These are phyloP conservation scores for Purshia tridentata DNA, from an alignment of 306 rosid genomes.

Conservation along the genomic window DNA sequence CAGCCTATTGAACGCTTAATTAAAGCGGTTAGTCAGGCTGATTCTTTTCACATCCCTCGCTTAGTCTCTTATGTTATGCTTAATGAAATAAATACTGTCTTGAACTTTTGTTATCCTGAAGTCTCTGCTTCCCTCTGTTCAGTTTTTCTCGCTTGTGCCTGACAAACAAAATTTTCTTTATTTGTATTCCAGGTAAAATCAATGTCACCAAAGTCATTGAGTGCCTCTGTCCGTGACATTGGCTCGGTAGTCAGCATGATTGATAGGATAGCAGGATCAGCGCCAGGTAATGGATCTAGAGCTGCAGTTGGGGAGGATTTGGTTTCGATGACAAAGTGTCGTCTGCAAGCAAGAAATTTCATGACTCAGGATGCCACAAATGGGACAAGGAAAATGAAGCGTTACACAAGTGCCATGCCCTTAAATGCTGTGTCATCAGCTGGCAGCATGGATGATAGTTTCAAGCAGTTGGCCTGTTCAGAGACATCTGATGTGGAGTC, in stretches of 20 bases:
- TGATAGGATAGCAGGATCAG: constrained; percentile 94
- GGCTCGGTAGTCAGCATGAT: constrained; percentile 84
- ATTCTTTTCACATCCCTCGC: constrained; percentile 18
- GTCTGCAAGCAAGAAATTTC: constrained; percentile 69
- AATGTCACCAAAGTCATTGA: constrained; percentile 59
- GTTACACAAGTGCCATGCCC: constrained; percentile 73
- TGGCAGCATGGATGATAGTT: constrained; percentile 62
- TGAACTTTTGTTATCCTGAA: neutral
- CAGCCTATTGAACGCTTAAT: constrained; percentile 82
- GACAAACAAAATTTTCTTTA: neutral
- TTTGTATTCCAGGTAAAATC: constrained; percentile 69
- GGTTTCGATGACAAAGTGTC: constrained; percentile 91
- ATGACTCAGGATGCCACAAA: constrained; percentile 67
- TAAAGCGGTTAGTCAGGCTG: constrained; percentile 61
- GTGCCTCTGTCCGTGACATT: constrained; percentile 78
- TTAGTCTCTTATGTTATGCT: neutral
- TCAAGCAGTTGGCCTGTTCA: constrained; percentile 45
- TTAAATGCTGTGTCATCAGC: constrained; percentile 66
- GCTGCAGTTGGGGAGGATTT: constrained; percentile 97
- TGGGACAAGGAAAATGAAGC: constrained; percentile 83
- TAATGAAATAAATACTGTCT: too few species aligned
- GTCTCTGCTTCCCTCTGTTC: neutral
- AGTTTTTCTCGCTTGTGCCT: neutral
- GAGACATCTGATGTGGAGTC: constrained; percentile 76
- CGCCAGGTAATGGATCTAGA: constrained; percentile 92